Evolutionary conservation across 176 grass and related monocot species (phyloP).

Genomic region (Eremochloa ophiuroides): DNA sequence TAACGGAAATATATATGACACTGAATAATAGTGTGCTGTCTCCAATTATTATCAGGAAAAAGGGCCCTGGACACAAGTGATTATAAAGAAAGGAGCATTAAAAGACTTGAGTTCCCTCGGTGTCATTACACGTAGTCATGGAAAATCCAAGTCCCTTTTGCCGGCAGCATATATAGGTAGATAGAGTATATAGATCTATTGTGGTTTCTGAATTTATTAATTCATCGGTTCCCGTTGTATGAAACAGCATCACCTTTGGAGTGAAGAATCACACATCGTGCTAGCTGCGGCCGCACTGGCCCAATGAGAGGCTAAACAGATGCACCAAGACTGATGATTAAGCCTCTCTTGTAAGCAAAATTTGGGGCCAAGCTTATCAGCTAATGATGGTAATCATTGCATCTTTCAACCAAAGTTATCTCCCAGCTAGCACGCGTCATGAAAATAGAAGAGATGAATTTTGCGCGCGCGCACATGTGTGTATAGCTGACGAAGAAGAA

Average conservation of each 20-base stretch:
- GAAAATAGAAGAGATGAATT: neutral
- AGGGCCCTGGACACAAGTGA: neutral
- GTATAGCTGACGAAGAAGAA: neutral
- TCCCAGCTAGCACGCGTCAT: neutral
- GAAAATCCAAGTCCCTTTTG: neutral
- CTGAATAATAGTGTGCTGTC: neutral
- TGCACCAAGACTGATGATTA: neutral
- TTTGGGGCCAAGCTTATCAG: constrained; percentile 1
- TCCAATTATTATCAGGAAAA: neutral
- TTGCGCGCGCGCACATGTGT: too few relatives aligned
- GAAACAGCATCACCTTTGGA: constrained; percentile 27
- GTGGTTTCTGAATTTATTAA: neutral
- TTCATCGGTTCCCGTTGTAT: constrained; percentile 9
- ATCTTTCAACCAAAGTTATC: constrained; percentile 15
- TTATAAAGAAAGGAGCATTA: neutral
- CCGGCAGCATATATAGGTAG: neutral
- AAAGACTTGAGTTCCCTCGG: neutral
- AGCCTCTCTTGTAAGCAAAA: constrained; percentile 28
- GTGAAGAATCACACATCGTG: constrained; percentile 25
- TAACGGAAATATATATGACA: neutral
- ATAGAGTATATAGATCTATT: neutral
- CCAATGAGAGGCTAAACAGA: constrained; percentile 12
- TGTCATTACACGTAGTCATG: neutral
- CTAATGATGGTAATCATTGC: constrained; percentile 41
- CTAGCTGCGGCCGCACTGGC: neutral